A percentile compares a stretch with the other conserved stretches of the same genome.
phyloP scores from a whole-genome alignment of 495 filamentous ascomycete genomes.

The Hypoxylon lienhwacheense region DNA sequence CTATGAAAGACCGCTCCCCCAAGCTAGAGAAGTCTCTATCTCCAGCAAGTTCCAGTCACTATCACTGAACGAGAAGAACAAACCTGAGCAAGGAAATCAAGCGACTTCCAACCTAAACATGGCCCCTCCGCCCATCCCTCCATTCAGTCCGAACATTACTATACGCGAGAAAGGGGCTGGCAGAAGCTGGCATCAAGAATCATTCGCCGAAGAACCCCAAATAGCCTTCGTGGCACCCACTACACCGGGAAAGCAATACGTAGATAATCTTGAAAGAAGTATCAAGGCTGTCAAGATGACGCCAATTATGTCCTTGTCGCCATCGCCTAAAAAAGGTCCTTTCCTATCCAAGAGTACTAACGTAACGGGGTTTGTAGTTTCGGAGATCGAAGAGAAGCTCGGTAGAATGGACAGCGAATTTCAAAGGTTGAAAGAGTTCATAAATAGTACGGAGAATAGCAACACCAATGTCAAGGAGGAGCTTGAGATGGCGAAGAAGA shows the following conservation, averaged over 20 bases:
- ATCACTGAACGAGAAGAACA: conserved; percentile 33
- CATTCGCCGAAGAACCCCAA: conserved; percentile 11
- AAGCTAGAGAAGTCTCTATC: conserved; percentile 39
- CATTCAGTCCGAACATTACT: conserved; percentile 2
- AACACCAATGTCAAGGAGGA: conserved; percentile 67
- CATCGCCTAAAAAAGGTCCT: conserved; percentile 45
- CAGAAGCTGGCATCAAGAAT: neutral
- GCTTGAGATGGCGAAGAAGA: conserved; percentile 67
- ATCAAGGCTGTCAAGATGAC: conserved; percentile 19
- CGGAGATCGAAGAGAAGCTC: conserved; percentile 69
- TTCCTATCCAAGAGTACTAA: conserved; percentile 77
- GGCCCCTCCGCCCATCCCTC: conserved; percentile 8
- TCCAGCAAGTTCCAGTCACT: conserved; percentile 32
- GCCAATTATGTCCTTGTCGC: conserved; percentile 21
- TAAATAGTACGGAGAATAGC: conserved; percentile 63
- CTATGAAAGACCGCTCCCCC: conserved; percentile 12
- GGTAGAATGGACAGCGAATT: conserved; percentile 67
- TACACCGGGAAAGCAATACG: conserved; percentile 15
- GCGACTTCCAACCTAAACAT: conserved; percentile 38
- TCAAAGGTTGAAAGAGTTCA: conserved; percentile 59
- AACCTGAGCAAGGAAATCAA: conserved; percentile 40
- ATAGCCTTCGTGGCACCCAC: conserved; percentile 43
- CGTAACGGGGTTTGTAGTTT: conserved; percentile 60
- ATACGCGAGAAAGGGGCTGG: conserved; percentile 1
- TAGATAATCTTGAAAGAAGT: conserved; percentile 15